phyloP scores from a whole-genome alignment of 768 basidiomycete genomes.

The Cyclocybe cylindracea region DNA sequence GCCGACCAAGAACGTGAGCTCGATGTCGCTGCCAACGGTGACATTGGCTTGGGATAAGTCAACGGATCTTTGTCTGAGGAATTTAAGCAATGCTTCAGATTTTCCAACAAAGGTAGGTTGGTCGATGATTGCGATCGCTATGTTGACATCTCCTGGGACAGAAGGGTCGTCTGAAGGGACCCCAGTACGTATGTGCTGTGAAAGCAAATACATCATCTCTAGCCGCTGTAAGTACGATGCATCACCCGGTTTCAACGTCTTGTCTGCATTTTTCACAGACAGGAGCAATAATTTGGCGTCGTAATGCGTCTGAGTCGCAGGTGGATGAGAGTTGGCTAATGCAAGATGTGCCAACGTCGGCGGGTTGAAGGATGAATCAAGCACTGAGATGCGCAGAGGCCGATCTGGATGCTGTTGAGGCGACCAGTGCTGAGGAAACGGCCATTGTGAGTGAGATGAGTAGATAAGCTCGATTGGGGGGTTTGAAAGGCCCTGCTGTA shows the following conservation, averaged over 20 bases:
- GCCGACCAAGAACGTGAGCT: conserved; percentile 76
- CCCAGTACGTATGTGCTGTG: conserved; percentile 34
- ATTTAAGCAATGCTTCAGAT: conserved; percentile 55
- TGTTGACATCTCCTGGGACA: conserved; percentile 35
- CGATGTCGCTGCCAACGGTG: conserved; percentile 23
- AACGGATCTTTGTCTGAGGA: conserved; percentile 41
- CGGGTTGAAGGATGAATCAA: conserved; percentile 94
- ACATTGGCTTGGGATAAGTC: conserved; percentile 12
- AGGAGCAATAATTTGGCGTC: conserved; percentile 79
- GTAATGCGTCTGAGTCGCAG: conserved; percentile 33
- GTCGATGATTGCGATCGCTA: conserved; percentile 81
- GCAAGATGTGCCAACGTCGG: conserved; percentile 85
- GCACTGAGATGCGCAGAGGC: conserved; percentile 62
- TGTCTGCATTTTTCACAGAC: conserved; percentile 88
- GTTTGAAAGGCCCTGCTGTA: conserved; percentile 45
- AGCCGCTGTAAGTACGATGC: conserved; percentile 77
- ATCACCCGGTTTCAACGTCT: conserved; percentile 67
- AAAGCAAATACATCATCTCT: conserved; percentile 83
- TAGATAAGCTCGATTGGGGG: conserved; percentile 62
- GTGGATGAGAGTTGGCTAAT: conserved; percentile 54
- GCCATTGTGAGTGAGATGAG: conserved; percentile 65
- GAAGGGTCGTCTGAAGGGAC: neutral
- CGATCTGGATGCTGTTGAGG: conserved; percentile 7
- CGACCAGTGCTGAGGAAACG: conserved; percentile 35
- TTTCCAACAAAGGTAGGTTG: conserved; percentile 91